Evolutionary conservation across 2,329 filamentous ascomycete species (phyloP).

Genomic region (Alternaria rosae): DNA sequence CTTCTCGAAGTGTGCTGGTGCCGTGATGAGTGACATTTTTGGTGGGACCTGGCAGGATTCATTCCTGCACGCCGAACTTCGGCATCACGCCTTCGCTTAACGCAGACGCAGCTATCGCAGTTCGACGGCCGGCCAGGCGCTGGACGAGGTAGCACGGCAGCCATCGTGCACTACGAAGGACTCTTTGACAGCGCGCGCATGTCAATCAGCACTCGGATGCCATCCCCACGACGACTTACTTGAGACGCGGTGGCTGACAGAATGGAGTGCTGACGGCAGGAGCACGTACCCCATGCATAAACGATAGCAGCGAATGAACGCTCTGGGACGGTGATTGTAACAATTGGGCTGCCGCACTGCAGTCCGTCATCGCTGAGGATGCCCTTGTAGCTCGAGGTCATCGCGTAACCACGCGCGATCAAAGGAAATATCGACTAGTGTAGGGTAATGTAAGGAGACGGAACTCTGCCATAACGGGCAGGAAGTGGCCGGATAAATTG

Average conservation of each 20-base stretch:
- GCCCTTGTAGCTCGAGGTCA: conserved; percentile 8
- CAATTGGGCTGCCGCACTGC: conserved; percentile 7
- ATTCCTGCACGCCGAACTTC: conserved; percentile 16
- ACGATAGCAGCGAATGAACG: conserved; percentile 7
- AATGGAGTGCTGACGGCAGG: conserved; percentile 25
- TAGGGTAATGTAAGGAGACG: conserved; percentile 20
- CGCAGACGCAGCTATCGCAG: neutral
- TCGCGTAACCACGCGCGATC: conserved; percentile 10
- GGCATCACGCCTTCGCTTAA: conserved; percentile 8
- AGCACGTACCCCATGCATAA: conserved; percentile 15
- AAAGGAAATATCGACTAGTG: conserved; percentile 7
- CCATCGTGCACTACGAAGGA: neutral
- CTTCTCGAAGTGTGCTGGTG: conserved; percentile 22
- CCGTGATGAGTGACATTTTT: conserved; percentile 22
- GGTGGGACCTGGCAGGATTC: conserved; percentile 13
- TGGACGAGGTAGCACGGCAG: neutral
- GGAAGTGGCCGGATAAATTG: conserved; percentile 27
- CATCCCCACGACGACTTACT: conserved; percentile 2
- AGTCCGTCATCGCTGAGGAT: conserved; percentile 15
- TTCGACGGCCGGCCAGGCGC: neutral
- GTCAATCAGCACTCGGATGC: conserved; percentile 3
- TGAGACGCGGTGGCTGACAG: conserved; percentile 20
- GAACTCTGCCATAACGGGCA: conserved; percentile 17
- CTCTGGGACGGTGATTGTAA: neutral
- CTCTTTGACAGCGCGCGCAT: neutral